Evolutionary conservation across 495 filamentous ascomycete genomes (phyloP), one percentile per base, ranked within the genome.

Genomic region (Aspergillus panamensis): DNA sequence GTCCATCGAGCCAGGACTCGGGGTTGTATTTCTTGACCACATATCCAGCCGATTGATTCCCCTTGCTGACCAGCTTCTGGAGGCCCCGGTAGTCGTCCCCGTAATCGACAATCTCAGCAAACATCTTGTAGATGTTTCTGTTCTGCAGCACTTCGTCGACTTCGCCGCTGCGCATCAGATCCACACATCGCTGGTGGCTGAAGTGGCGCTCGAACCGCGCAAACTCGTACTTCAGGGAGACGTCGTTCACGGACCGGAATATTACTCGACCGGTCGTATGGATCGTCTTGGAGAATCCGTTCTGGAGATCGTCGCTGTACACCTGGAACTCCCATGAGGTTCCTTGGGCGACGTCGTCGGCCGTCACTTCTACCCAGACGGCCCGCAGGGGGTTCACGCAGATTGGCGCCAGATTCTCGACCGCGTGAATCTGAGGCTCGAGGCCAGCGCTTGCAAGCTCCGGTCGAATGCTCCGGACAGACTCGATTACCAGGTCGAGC

Each of bases 401-500:
- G 19, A 44, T 10, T 17, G 42, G 42, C 13, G 14, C n/a, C 9
- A 17, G 42, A 16, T 44, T 44, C 19, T 16, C 17, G 3, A 44
- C 14, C 0, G 3, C 8, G 3, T 17, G 66, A 14, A 80, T 48
- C 30, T 66, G 48, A 0, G 75, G 53, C 40, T 37, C 74, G 33
- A 70, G 61, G 3, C 67, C 10, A 9, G n/a, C 50, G 0, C 39
- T 35, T 0, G 32, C 30, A 2, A 17, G 52, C 0, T 77, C 69
- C 0, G 76, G 63, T 48, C 57, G 63, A 2, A 82, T 53, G 43
- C 67, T 73, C 0, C 54, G 20, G 3, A 80, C 29, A 13, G 79
- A 74, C 12, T 80, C 76, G 19, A 80, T 70, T 2, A 67, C 69
- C 10, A 83, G 75, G 30, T 75, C 72, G 9, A 80, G 42, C 55